Evolutionary conservation across 805 yeast genomes (phyloP), one percentile per base, ranked within the genome.

Genomic region (Nakazawaea pomicola): DNA sequence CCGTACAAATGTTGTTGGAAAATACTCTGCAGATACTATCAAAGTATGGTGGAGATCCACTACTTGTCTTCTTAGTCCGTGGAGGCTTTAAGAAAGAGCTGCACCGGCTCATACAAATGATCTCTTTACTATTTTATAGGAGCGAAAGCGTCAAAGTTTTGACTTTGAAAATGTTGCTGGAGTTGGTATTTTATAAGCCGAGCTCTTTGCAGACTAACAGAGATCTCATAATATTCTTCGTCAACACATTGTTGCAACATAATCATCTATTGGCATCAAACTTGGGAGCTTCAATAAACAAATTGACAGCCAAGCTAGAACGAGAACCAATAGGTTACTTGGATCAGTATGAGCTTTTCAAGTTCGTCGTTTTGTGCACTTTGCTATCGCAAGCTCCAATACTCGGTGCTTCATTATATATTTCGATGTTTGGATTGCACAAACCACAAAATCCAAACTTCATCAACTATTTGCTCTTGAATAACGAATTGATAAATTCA

Each of bases 381-480:
- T 28, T 42, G 9, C 20, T 37, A 9, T 33, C 41, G 5, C 34
- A 32, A 16, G 17, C 8, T 3, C 41, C 45, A 12, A 23, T 42
- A 12, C 15, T 42, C 5, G 45, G 41, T 12, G 27, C 45, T 2
- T 33, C 41, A 4, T 37, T 42, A 6, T 42, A 42, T 21, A 36
- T 42, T 11, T 8, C 20, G 5, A 4, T 33, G 24, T 7, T 37
- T 9, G 33, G 23, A 11, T 6, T 8, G 8, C 14, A 15, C n/a
- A 25, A n/a, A 3, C 10, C 12, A 5, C 30, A 25, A 7, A 28
- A 33, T 28, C 6, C 29, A 4, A 37, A 42, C 15, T 37, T 42
- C 27, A 30, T 37, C 20, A 32, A 19, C 11, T 37, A 36, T 24
- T 20, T 37, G 20, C 25, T 36, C 17, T 32, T 33, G 31, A 45